Conservation (phyloP, 345 rosid genomes). For the Fremontodendron californicum region DNA sequence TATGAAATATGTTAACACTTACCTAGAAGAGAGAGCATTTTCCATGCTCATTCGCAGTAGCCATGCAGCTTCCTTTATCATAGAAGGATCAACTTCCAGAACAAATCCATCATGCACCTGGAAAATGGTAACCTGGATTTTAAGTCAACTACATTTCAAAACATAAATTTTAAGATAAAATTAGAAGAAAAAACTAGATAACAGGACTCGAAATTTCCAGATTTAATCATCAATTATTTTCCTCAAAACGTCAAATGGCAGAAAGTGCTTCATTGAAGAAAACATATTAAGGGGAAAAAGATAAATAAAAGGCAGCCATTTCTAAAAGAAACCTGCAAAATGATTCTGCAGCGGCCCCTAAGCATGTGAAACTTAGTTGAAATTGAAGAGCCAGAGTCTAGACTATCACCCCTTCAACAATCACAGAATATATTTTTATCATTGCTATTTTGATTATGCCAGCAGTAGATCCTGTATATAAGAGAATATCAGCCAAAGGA, state of each 20-base stretch:
- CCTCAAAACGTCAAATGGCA: not conserved
- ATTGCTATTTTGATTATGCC: conserved; percentile 93
- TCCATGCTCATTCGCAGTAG: conserved; percentile 74
- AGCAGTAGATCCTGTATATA: conserved; percentile 80
- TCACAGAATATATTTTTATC: conserved; percentile 63
- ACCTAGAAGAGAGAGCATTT: conserved; percentile 74
- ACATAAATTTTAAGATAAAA: conserved; percentile 3
- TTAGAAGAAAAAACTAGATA: not conserved
- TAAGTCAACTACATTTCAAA: not conserved
- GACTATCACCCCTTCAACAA: conserved; percentile 43
- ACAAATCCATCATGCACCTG: conserved; percentile 95
- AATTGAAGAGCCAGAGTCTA: conserved; percentile 37
- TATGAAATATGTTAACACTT: conserved; percentile 5
- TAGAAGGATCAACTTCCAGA: conserved; percentile 70
- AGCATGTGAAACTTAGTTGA: conserved; percentile 54
- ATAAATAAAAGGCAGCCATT: not conserved
- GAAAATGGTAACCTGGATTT: conserved; percentile 1
- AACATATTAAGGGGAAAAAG: not conserved
- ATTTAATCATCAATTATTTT: not conserved
- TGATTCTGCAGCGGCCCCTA: conserved; percentile 72
- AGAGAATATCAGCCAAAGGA: conserved; percentile 21
- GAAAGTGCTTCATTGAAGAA: not conserved
- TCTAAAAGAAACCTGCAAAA: conserved; percentile 63
- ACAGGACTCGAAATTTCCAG: not conserved
- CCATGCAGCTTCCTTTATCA: conserved; percentile 69